Evolutionary conservation across 805 yeast species (phyloP).

Genomic region (Kuraishia ogatae): DNA sequence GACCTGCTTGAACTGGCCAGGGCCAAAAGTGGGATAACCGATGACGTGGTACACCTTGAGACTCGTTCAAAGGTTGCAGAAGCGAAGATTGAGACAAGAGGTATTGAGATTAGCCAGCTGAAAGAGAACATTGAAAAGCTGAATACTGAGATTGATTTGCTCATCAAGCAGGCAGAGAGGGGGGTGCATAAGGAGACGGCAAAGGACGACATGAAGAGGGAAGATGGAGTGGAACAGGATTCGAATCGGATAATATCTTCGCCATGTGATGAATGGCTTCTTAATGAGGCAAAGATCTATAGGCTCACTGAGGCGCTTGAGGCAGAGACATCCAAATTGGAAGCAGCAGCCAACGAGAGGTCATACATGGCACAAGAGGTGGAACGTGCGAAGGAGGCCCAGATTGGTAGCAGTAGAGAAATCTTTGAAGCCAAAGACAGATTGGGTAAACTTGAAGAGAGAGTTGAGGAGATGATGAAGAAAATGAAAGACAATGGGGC

Average conservation of each 20-base stretch:
- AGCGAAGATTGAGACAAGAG: conserved; percentile 13
- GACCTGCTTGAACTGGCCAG: conserved; percentile 32
- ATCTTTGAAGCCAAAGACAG: conserved; percentile 11
- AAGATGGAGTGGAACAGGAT: no score
- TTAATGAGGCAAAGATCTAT: conserved; percentile 32
- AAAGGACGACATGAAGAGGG: no score
- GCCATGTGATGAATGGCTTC: conserved; percentile 15
- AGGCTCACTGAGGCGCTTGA: conserved; percentile 37
- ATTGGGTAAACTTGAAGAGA: not conserved
- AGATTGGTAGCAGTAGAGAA: conserved; percentile 30
- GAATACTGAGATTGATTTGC: not conserved
- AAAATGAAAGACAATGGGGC: no score
- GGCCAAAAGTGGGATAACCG: conserved; percentile 35
- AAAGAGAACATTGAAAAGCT: conserved; percentile 8
- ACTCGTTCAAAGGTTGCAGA: conserved; percentile 21
- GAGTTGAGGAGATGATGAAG: not conserved
- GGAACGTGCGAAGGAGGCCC: conserved; percentile 40
- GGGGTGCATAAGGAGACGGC: no score
- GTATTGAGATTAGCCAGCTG: conserved; percentile 12
- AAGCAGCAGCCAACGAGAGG: conserved; percentile 46
- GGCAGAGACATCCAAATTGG: conserved; percentile 31
- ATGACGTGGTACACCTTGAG: conserved; percentile 35
- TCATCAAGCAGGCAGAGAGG: not conserved
- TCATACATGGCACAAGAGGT: conserved; percentile 57
- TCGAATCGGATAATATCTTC: no score